These are phyloP conservation scores for Pseudogymnoascus verrucosus DNA, from an alignment of 2,329 filamentous ascomycete species.

Conservation along the genomic window DNA sequence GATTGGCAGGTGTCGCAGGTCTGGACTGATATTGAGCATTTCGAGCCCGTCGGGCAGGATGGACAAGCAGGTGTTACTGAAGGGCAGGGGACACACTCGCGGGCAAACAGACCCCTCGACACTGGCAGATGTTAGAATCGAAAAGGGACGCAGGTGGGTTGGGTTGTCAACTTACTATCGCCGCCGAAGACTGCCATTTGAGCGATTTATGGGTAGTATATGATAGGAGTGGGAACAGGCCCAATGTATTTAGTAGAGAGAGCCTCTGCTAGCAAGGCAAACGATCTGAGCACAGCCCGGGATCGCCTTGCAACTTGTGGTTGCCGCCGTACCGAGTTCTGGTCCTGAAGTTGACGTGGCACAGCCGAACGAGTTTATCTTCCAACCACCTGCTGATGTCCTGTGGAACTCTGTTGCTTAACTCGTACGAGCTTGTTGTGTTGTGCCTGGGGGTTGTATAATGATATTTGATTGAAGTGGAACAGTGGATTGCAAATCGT, in stretches of 20 bases:
- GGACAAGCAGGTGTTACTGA: constrained; percentile 47
- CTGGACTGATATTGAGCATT: constrained; percentile 51
- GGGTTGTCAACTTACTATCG: not conserved
- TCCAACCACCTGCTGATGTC: not conserved
- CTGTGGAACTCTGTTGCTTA: not conserved
- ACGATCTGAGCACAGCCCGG: constrained; percentile 2
- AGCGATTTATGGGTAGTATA: not conserved
- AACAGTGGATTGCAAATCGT: constrained; percentile 3
- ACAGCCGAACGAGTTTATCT: constrained; percentile 4
- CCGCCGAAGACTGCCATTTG: not conserved
- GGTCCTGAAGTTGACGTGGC: constrained; percentile 5
- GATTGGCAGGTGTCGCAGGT: constrained; percentile 53
- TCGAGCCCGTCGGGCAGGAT: constrained; percentile 44
- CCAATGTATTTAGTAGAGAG: not conserved
- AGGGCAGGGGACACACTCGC: constrained; percentile 35
- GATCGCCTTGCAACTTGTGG: not conserved
- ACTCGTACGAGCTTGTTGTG: not conserved
- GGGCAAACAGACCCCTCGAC: not conserved
- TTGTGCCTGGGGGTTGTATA: not conserved
- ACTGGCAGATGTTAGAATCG: not conserved
- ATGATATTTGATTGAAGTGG: constrained; percentile 4
- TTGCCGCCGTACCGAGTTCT: not conserved
- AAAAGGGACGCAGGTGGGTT: not conserved
- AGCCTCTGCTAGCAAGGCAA: not conserved
- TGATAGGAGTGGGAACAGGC: not conserved